A percentile compares a stretch with the other conserved stretches of the same genome.
Conservation (phyloP, 805 yeast genomes). For the Cyberlindnera mississippiensis region DNA sequence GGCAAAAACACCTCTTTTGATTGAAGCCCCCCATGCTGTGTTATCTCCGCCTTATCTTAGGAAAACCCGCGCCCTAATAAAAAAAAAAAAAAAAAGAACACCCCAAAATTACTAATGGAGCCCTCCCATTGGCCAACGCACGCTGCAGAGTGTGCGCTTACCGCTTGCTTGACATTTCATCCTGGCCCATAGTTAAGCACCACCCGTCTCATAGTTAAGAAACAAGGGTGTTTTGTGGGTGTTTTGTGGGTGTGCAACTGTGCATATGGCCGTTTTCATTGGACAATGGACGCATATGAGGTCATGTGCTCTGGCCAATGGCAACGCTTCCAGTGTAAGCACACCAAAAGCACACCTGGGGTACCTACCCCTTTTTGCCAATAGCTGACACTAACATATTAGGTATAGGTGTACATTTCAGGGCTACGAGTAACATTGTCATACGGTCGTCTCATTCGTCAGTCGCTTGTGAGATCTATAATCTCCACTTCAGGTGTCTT, state of each 20-base stretch:
- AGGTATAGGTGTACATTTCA: not conserved
- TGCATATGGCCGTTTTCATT: constrained; percentile 5
- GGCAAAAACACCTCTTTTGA: too few relatives aligned
- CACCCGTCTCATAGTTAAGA: constrained; percentile 7
- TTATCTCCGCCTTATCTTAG: not conserved
- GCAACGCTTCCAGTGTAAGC: constrained; percentile 4
- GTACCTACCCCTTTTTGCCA: too few relatives aligned
- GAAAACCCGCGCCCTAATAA: not conserved
- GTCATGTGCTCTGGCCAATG: constrained; percentile 11
- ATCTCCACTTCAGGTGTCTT: constrained; percentile 4
- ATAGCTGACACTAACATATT: too few relatives aligned
- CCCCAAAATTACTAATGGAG: constrained; percentile 13
- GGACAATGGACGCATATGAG: constrained; percentile 7
- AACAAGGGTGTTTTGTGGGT: constrained; percentile 15
- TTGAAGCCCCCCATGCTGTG: constrained; percentile 7
- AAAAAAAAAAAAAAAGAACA: too few relatives aligned
- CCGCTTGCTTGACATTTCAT: constrained; percentile 1
- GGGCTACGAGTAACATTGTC: too few relatives aligned
- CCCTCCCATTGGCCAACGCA: constrained; percentile 4
- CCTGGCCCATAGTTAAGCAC: constrained; percentile 13
- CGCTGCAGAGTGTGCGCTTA: not conserved
- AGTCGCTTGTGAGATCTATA: constrained; percentile 11
- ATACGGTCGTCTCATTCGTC: not conserved
- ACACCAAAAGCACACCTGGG: too few relatives aligned
- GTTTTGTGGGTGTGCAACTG: constrained; percentile 18